Evolutionary conservation across 768 basidiomycete species (phyloP).

Genomic region (Leccinum incarnatum): DNA sequence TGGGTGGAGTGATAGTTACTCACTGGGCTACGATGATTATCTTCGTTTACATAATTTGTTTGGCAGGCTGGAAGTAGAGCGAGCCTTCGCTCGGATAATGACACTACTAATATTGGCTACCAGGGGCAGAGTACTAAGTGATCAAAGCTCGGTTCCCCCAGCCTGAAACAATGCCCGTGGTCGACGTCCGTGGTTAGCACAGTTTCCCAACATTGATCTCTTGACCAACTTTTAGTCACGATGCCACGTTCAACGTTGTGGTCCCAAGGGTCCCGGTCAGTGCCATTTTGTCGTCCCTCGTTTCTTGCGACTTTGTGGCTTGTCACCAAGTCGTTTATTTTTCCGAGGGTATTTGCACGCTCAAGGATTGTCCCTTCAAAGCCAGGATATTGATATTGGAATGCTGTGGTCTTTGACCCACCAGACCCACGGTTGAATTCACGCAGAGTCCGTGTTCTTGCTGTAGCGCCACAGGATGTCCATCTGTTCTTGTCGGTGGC

Average conservation of each 20-base stretch:
- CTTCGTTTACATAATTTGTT: too few species aligned
- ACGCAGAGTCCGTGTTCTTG: background rate
- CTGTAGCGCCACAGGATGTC: conserved; percentile 3
- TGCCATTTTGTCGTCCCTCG: background rate
- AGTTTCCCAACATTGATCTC: background rate
- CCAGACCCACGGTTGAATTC: background rate
- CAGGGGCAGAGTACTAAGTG: background rate
- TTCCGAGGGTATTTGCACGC: background rate
- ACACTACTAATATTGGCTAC: background rate
- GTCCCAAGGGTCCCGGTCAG: too few species aligned
- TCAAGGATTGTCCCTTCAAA: background rate
- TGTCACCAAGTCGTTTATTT: background rate
- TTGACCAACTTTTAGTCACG: background rate
- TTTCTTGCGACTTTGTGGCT: background rate
- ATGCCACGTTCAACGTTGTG: background rate
- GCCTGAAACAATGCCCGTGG: background rate
- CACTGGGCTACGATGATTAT: too few species aligned
- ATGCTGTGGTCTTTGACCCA: background rate
- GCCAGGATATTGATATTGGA: background rate
- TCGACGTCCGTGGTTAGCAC: background rate
- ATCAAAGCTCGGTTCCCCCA: background rate
- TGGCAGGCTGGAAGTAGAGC: too few species aligned
- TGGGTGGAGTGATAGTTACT: too few species aligned
- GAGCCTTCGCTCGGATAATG: too few species aligned
- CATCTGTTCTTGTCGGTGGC: conserved; percentile 7